A percentile compares a stretch with the other conserved stretches of the same genome.
Conservation (phyloP, 2,329 filamentous ascomycete genomes). For the Xylogone sp. region DNA sequence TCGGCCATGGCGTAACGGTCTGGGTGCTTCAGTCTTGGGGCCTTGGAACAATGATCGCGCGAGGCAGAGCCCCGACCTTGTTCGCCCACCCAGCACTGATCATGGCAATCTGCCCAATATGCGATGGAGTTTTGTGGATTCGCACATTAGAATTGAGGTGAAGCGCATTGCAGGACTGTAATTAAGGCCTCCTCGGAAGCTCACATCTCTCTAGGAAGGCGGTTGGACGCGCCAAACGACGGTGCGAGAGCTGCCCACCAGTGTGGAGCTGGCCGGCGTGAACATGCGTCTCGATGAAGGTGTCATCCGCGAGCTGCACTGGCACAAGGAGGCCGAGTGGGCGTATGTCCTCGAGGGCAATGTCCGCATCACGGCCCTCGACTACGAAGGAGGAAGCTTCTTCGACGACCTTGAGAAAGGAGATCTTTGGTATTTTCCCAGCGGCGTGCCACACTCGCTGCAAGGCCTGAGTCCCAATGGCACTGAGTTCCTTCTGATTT, state of each 20-base stretch:
- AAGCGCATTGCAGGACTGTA: slow-evolving; percentile 12
- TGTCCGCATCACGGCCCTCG: slow-evolving; percentile 68
- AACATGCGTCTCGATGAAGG: slow-evolving; percentile 74
- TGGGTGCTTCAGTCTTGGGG: slow-evolving; percentile 63
- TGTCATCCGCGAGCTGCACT: slow-evolving; percentile 73
- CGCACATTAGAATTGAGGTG: slow-evolving; percentile 60
- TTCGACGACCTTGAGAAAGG: slow-evolving; percentile 73
- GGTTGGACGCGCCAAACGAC: slow-evolving; percentile 77
- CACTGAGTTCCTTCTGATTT: slow-evolving; percentile 60
- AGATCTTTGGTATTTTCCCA: slow-evolving; percentile 79
- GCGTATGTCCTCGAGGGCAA: slow-evolving; percentile 69
- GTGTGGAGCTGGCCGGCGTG: slow-evolving; percentile 69
- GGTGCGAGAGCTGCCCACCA: slow-evolving; percentile 58
- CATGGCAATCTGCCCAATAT: slow-evolving; percentile 67
- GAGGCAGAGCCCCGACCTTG: slow-evolving; percentile 66
- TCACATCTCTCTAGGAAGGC: slow-evolving; percentile 50
- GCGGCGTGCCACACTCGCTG: slow-evolving; percentile 72
- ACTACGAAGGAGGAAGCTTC: slow-evolving; percentile 72
- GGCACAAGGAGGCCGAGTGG: slow-evolving; percentile 81
- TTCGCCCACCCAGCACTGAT: slow-evolving; percentile 71
- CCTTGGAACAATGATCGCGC: slow-evolving; percentile 67
- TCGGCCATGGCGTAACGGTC: slow-evolving; percentile 59
- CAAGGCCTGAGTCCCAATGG: slow-evolving; percentile 67
- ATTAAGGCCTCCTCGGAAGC: slow-evolving; percentile 9
- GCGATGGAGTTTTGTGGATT: slow-evolving; percentile 68